These are phyloP conservation scores for Leccinum truebloodii DNA, from an alignment of 768 basidiomycete genomes.

Conservation along the genomic window DNA sequence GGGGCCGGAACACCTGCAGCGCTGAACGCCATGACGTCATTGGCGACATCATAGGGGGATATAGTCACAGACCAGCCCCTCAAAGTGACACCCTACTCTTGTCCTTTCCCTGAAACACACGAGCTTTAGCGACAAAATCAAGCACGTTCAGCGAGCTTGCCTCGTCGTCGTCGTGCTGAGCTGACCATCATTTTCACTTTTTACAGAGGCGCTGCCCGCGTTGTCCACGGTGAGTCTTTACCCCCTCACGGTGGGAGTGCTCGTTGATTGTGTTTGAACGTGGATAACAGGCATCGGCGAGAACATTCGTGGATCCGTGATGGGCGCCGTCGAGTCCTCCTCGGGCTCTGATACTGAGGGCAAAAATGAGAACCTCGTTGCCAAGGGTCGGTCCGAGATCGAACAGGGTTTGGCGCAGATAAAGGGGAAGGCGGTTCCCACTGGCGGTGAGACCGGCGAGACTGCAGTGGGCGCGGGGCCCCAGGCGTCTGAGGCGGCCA, in stretches of 20 bases:
- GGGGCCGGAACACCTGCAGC: conserved; percentile 7
- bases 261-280: conserved; percentile 1
- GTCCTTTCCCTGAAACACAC: neutral
- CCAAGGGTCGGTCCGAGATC: conserved; percentile 41
- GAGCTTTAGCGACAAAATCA: conserved; percentile 18
- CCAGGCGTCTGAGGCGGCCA: neutral
- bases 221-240: conserved; percentile 35
- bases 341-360: conserved; percentile 23
- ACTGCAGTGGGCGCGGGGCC: neutral
- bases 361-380: conserved; percentile 37
- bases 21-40: conserved; percentile 22
- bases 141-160: neutral
- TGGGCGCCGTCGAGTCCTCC: conserved; percentile 42
- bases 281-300: conserved; percentile 46
- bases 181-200: neutral
- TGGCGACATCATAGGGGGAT: neutral
- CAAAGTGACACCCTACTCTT: rapidly evolving
- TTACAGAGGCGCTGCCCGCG: conserved; percentile 37
- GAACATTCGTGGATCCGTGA: conserved; percentile 42
- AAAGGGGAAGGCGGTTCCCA: conserved; percentile 15
- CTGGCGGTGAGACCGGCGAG: neutral
- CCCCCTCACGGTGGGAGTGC: neutral
- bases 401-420: conserved; percentile 39
- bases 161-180: too few relatives aligned
- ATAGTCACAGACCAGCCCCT: neutral